Percentiles rank a stretch among this genome's conserved stretches.
These are phyloP conservation scores for Drosera capensis DNA, from an alignment of 148 eudicot species.

Conservation along the genomic window DNA sequence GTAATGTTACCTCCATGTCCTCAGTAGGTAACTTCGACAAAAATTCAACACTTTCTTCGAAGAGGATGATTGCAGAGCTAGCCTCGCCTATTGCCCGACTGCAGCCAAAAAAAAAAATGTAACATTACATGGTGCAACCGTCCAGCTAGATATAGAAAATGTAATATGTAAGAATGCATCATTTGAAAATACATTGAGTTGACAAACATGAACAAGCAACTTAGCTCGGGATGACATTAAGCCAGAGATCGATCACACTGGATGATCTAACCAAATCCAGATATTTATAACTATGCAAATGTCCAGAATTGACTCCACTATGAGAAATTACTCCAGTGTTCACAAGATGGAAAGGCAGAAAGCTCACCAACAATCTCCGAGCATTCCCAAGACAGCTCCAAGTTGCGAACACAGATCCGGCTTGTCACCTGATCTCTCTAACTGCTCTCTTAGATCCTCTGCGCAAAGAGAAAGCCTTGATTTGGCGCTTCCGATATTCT, in stretches of 20 bases:
- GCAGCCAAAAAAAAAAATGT: conserved; percentile 16
- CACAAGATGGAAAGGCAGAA: conserved; percentile 8
- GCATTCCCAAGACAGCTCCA: conserved; percentile 90
- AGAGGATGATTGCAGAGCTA: conserved; percentile 62
- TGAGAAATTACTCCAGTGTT: no score
- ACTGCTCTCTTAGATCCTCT: conserved; percentile 67
- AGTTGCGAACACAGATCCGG: conserved; percentile 85
- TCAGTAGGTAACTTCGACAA: conserved; percentile 47
- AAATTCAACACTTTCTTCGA: conserved; percentile 78
- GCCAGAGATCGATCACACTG: no score
- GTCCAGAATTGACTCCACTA: no score
- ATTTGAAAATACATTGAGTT: no score
- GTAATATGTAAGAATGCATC: no score
- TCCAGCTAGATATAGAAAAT: no score
- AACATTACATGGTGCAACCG: no score
- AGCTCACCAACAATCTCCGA: conserved; percentile 89
- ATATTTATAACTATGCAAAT: no score
- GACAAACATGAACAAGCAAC: no score
- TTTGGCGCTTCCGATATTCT: conserved; percentile 86
- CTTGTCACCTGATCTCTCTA: conserved; percentile 45
- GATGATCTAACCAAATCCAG: no score
- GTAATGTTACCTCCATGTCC: conserved; percentile 54
- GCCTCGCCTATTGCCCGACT: conserved; percentile 86
- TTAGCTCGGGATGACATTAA: no score
- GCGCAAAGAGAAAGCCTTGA: conserved; percentile 82